Conservation (phyloP, 805 yeast species). For the Nadsonia fulvescens region DNA sequence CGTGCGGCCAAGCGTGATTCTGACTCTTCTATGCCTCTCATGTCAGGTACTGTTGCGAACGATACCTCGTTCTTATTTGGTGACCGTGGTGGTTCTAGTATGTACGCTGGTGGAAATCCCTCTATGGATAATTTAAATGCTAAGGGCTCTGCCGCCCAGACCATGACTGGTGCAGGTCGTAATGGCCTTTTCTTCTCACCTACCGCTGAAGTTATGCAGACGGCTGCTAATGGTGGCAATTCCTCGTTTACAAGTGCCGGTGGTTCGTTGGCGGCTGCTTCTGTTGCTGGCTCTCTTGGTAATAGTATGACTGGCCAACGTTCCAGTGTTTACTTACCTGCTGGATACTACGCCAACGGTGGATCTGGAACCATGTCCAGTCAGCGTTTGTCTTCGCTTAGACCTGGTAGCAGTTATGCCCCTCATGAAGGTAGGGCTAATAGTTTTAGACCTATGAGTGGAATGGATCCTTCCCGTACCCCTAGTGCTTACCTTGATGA, state of each 20-base stretch:
- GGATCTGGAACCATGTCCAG: slow-evolving; percentile 1
- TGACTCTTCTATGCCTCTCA: too few species aligned
- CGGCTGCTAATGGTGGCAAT: too few species aligned
- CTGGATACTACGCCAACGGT: slow-evolving; percentile 13
- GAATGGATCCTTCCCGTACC: slow-evolving; percentile 12
- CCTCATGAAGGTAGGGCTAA: slow-evolving; percentile 2
- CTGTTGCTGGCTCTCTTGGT: slow-evolving; percentile 6
- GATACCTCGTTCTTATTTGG: too few species aligned
- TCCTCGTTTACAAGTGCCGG: too few species aligned
- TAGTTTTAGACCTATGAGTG: slow-evolving; percentile 6
- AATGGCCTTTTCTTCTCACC: slow-evolving; percentile 71
- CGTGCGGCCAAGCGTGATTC: too few species aligned
- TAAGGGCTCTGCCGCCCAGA: too few species aligned
- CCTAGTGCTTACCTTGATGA: slow-evolving; percentile 22
- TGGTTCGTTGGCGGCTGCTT: too few species aligned
- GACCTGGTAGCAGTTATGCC: background rate
- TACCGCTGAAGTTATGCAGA: slow-evolving; percentile 52
- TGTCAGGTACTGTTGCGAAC: too few species aligned
- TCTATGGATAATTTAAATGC: too few species aligned
- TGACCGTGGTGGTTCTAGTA: too few species aligned
- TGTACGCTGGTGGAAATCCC: too few species aligned
- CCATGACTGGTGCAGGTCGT: too few species aligned
- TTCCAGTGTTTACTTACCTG: slow-evolving; percentile 13
- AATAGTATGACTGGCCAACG: slow-evolving; percentile 6
- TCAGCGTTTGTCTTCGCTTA: slow-evolving; percentile 2